These are phyloP conservation scores for Dionaea muscipula DNA, from an alignment of 179 eudicot genomes.

Conservation along the genomic window DNA sequence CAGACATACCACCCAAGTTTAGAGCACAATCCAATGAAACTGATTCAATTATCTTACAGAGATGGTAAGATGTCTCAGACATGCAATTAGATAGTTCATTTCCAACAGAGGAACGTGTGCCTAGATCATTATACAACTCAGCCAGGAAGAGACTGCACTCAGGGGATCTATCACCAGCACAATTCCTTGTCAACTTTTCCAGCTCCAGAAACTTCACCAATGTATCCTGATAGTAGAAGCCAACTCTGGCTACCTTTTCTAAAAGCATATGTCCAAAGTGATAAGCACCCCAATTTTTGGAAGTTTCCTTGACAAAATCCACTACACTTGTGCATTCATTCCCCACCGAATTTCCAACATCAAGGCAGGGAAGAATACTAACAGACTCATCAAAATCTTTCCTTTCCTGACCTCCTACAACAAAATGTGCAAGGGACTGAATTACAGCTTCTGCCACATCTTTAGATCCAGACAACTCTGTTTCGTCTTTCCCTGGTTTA, in stretches of 20 bases:
- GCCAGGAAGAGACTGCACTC: constrained; percentile 90
- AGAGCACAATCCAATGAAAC: constrained; percentile 53
- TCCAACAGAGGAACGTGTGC: constrained; percentile 40
- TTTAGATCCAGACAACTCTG: constrained; percentile 47
- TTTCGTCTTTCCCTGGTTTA: constrained; percentile 82
- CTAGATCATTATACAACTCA: constrained; percentile 74
- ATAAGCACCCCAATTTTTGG: constrained; percentile 66
- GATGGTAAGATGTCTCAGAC: constrained; percentile 67
- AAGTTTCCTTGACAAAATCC: constrained; percentile 41
- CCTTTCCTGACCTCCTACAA: constrained; percentile 27
- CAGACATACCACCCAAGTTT: constrained; percentile 15
- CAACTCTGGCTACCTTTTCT: constrained; percentile 58
- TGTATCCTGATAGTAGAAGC: constrained; percentile 36
- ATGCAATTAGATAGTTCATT: constrained; percentile 35
- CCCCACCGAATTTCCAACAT: constrained; percentile 18
- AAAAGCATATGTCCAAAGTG: constrained; percentile 73
- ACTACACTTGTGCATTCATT: constrained; percentile 40
- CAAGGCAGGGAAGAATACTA: constrained; percentile 20
- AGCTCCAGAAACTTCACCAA: constrained; percentile 56
- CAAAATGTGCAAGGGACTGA: constrained; percentile 53
- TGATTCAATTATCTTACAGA: constrained; percentile 72
- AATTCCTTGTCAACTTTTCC: constrained; percentile 71
- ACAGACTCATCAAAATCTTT: constrained; percentile 25
- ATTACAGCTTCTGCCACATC: constrained; percentile 58
- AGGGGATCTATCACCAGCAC: constrained; percentile 60